Evolutionary conservation across 139 green algal genomes (phyloP).

Genomic region (Coelastrella sp.): DNA sequence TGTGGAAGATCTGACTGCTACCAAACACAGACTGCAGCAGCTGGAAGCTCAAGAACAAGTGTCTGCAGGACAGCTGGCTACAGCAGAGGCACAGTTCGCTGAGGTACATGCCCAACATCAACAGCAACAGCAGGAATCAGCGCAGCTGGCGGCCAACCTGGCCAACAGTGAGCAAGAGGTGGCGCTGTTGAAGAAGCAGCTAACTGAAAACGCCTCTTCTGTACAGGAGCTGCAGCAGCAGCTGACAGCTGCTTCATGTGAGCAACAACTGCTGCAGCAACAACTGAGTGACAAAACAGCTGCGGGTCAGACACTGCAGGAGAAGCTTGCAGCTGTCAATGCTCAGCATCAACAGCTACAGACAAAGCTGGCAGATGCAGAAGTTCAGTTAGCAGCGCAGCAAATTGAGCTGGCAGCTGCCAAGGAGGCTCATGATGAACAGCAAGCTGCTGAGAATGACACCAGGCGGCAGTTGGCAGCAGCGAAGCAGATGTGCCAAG

Average conservation of each 20-base stretch:
- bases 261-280: neutral
- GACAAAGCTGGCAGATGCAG: neutral
- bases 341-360: neutral
- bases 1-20: neutral
- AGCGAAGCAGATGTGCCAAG: neutral
- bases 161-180: constrained; percentile 11
- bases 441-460: neutral
- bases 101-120: neutral
- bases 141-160: neutral
- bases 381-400: neutral
- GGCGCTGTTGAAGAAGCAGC: constrained; percentile 3
- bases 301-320: neutral
- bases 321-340: neutral
- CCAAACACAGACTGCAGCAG: neutral
- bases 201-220: neutral
- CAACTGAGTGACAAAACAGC: neutral
- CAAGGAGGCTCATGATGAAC: neutral
- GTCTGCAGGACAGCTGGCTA: neutral
- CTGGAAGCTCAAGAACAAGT: neutral
- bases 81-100: neutral
- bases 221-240: constrained; percentile 5
- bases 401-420: neutral
- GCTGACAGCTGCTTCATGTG: neutral
- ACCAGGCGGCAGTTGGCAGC: neutral
- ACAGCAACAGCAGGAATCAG: neutral